Conservation (phyloP, 225 moss, liverwort and hornwort species). For the Asterella californica region DNA sequence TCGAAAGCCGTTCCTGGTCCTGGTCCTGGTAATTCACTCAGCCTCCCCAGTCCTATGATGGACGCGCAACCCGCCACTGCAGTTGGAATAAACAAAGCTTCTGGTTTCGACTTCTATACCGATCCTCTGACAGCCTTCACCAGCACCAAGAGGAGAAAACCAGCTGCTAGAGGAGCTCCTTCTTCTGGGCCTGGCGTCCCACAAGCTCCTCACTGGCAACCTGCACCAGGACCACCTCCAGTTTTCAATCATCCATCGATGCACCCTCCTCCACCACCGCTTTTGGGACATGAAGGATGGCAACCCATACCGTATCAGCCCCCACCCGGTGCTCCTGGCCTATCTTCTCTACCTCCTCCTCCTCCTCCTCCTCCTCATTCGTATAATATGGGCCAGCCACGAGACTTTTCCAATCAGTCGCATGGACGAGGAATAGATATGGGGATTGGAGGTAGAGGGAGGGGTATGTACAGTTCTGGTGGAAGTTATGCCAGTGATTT, state of each 20-base stretch:
- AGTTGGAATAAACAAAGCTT: constrained; percentile 1
- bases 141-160: constrained; percentile 32
- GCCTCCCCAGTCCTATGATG: constrained; percentile 26
- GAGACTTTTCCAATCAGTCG: constrained; percentile 2
- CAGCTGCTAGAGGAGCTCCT: constrained; percentile 7
- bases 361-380: background rate
- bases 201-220: background rate
- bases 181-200: background rate
- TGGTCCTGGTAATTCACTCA: background rate
- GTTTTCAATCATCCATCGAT: background rate
- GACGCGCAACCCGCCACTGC: background rate
- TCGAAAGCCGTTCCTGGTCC: background rate
- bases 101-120: constrained; percentile 46
- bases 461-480: background rate
- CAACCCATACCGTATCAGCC: constrained; percentile 38
- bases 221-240: background rate
- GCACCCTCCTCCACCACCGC: background rate
- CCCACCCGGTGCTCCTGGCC: background rate
- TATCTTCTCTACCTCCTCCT: background rate
- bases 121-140: constrained; percentile 45
- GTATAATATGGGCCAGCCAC: constrained; percentile 5
- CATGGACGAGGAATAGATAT: constrained; percentile 21
- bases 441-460: constrained; percentile 8
- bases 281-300: constrained; percentile 17
- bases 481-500: background rate